Percentiles rank a stretch among this genome's conserved stretches.
These are phyloP conservation scores for Salix exigua DNA, from an alignment of 345 rosid genomes.

Conservation along the genomic window DNA sequence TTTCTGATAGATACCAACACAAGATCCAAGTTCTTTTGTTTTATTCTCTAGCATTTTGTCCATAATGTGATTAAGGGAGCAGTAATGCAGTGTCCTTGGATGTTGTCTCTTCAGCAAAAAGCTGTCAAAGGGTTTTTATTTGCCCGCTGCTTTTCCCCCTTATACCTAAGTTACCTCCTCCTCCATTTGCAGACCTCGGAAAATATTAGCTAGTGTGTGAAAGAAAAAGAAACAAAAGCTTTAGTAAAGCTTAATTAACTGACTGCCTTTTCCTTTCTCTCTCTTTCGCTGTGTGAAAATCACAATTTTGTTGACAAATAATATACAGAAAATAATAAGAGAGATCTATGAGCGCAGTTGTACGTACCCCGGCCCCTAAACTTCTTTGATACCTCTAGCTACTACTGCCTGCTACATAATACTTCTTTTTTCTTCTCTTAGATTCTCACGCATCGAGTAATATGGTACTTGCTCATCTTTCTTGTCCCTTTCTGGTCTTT, in stretches of 20 bases:
- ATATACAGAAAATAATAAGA: constrained; percentile 1
- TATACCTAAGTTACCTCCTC: constrained; percentile 15
- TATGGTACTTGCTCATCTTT: constrained; percentile 12
- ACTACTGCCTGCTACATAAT: constrained; percentile 9
- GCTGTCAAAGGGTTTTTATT: constrained; percentile 48
- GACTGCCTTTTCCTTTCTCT: constrained; percentile 19
- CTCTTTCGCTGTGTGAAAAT: constrained; percentile 7
- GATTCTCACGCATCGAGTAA: constrained; percentile 67
- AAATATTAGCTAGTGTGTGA: constrained; percentile 10
- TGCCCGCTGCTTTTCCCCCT: constrained; percentile 22
- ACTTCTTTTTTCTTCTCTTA: constrained; percentile 33
- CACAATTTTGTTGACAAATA: constrained; percentile 11
- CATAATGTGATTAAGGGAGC: constrained; percentile 15
- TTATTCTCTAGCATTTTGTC: constrained; percentile 22
- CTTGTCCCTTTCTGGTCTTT: constrained; percentile 79
- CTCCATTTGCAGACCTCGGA: neutral
- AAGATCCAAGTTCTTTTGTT: constrained; percentile 36
- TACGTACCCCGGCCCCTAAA: constrained; percentile 12
- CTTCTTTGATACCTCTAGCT: neutral
- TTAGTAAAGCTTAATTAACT: constrained; percentile 5
- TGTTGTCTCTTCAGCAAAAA: constrained; percentile 51
- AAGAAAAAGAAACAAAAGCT: constrained; percentile 9
- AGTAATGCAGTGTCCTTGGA: constrained; percentile 49
- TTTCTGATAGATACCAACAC: constrained; percentile 14
- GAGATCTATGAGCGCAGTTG: constrained; percentile 32